Evolutionary conservation across 495 filamentous ascomycete genomes (phyloP), one percentile per base, ranked within the genome.

Genomic region (Podospora anserina): DNA sequence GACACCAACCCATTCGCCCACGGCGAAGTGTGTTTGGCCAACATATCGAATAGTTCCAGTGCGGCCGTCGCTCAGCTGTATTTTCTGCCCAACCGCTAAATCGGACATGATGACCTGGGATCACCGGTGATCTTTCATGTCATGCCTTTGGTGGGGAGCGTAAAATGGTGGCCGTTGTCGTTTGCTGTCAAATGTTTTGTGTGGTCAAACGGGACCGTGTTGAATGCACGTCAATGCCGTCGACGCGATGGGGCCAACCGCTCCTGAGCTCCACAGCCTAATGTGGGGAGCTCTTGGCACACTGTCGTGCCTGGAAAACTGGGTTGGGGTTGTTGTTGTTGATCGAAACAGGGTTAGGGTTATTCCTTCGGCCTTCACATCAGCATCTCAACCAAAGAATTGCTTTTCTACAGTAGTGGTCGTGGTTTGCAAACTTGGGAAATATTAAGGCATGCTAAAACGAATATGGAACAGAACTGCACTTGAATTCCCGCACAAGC

Each of bases 1-100:
- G 59, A 98, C 85, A 63, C 95, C 95, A 63, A 97, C 82, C 92
- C 94, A 99, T 30, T 92, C 89, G 65, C 93, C 96, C 3, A 78
- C 75, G 39, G 92, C 88, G 78, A 98, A 97, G 68, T 86, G 80
- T 28, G 94, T 91, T 58, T 84, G 82, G 69, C 95, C 95, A 68
- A 92, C 79, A 77, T 89, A 99, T 72, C 92, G 91, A 58, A 98
- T 85, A 68, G 85, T 88, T 72, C 84, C 95, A 65, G 84, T 84
- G 69, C 89, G 90, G 74, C 92, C 92, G 76, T 96, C 90, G 76
- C 80, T 85, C 65, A 95, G 85, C 77, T 85, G 84, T 78, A 96
- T 86, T 44, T 71, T 75, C 70, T 82, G 82, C 56, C 82, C 82
- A 54, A 75, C 71, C 71, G 79, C 76, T 71, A 84, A 76, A 27